Base-by-base conservation (phyloP, 768 basidiomycete species). In the Tulasnella sp. region DNA sequence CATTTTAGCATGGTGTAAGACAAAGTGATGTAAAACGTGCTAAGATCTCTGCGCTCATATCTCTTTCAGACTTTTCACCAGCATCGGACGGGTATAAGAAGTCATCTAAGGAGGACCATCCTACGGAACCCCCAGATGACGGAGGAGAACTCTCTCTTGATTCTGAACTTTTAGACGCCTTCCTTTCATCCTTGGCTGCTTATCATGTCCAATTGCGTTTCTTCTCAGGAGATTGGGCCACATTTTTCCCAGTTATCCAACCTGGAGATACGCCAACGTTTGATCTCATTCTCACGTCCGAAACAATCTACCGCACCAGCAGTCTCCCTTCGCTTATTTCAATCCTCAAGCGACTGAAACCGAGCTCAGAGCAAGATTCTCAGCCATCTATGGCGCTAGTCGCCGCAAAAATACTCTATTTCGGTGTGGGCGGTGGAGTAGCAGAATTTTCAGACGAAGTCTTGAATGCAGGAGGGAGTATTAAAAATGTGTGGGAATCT, bases 401-500 rank as follows among this genome's bases (percentile, higher is more conserved):
- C 2, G 91, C 90, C 2, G 87, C 85, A 1, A 98, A 96, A 64
- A 74, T 89, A 12, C 65, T 96, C 16, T 96, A 96, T 63, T 96
- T 98, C 63, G 93, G 93, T 5, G 89, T 96, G 3, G 92, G 91
- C 1, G 92, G 93, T 0, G 87, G 91, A 5, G 67, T 92, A 24
- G 64, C 73, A 10, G 84, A 81, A 54, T 93, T 93, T 58, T 63
- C 77, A n/a, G 61, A 66, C 24, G 71, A 70, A 5, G 73, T 89
- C 2, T 65, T 73, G 54, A 64, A 60, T 25, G 57, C 61, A 15
- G 64, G 61, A 4, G 79, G 76, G 0, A 63, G 55, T 25, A 75
- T 79, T 1, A 69, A 74, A 57, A 73, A 69, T 2, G 74, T 89
- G 1, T 81, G 77, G 74, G 81, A 86, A 59, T 70, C 47, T 20